Evolutionary conservation across 208 protist species (phyloP), one percentile per base, ranked within the genome.

Genomic region (Leishmania gerbilli): DNA sequence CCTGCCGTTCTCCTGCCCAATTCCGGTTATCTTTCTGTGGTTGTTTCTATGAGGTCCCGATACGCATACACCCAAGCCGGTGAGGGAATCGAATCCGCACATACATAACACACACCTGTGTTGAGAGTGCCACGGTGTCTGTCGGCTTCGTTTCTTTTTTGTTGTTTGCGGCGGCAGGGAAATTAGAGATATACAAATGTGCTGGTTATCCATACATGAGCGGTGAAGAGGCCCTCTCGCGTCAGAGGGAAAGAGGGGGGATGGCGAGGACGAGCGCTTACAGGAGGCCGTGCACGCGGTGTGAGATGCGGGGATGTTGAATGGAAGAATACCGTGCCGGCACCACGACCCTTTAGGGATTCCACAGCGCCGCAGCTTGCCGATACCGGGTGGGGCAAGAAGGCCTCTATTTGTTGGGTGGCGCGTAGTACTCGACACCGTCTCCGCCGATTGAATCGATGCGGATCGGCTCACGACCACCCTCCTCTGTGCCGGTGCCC

Each of bases 401-500:
- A 15, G 11, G 9, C 15, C 40, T 53, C 76, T 86, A 75, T 47
- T 88, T 81, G 49, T 85, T 89, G 17, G 71, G 55, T 31, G 85
- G 81, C 7, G 87, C 74, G 56, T 87, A 85, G 81, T 90, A 95
- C 75, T 95, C 78, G 55, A 91, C 82, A 24, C 72, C 80, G 45
- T 95, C 90, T 58, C 90, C 85, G 31, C 67, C 64, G 51, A 94
- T 71, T 11, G 87, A 82, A 56, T 92, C 88, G 24, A 96, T 80
- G 67, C 89, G 89, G 55, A 95, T 68, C 11, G 91, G 93, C 78
- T 89, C 84, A 42, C 88, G 81, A 37, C 89, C 82, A 45, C 90
- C 90, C 1, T 93, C 82, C 62, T 95, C 90, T 17, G 92, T 92
- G 27, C 88, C 89, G 53, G 92, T 95, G 11, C 86, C 90, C n/a